Evolutionary conservation across 441 rosid genomes (phyloP), one percentile per base, ranked within the genome.

Genomic region (Erodium moschatum): DNA sequence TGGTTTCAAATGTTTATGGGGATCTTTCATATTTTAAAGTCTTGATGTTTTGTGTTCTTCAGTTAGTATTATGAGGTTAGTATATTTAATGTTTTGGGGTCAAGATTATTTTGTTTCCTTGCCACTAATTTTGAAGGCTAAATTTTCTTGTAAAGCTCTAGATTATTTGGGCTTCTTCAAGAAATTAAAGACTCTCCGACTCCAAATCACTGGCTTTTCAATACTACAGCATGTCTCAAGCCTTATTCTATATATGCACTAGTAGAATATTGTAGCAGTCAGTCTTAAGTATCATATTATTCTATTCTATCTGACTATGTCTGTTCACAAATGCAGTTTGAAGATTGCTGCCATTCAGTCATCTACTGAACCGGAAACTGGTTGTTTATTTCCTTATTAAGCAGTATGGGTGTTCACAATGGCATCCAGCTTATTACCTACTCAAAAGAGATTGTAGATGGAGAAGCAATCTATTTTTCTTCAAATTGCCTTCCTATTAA

Each of bases 401-500:
- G 24, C 4, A 65, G 38, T 70, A 70, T 78, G 87, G 77, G 58
- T 27, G 74, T 84, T 67, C 79, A 46, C 29, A 70, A 80, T 58
- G 63, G 82, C 48, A 44, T 74, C 67, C 81, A 67, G 77, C 94
- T 87, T 27, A 85, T 94, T 68, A 68, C 89, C 16, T 91, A 88
- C 78, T 81, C 90, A n/a, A 79, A 86, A 70, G 97, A 91, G 79
- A 92, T 94, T 72, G 82, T 83, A 50, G 89, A 83, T 70, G 90
- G 96, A 18, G 80, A 86, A 74, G 92, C 96, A 9, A 64, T 88
- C 8, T 85, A 77, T 77, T 86, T 82, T 72, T 82, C 82, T 77
- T 94, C 98, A 18, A 94, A 91, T 78, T 81, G 85, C 75, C 86
- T 84, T 77, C 96, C 98, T 29, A 76, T 85, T 48, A 94, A 94